These are phyloP conservation scores for Eimeria praecox DNA, from an alignment of 169 alveolate species.

Conservation along the genomic window DNA sequence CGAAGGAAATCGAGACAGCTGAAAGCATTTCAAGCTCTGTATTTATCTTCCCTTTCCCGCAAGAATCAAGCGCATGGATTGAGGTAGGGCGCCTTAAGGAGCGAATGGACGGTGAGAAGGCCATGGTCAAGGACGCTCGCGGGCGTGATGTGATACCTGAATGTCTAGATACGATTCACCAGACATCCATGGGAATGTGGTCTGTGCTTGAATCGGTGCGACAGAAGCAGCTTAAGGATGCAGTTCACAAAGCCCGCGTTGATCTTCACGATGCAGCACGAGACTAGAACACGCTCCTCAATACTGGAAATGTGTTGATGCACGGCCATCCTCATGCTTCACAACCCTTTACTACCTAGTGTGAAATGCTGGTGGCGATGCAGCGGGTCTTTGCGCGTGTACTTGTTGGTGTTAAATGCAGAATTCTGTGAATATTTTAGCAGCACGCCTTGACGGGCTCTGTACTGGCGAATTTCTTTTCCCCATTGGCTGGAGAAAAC, in stretches of 20 bases:
- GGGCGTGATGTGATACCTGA: background rate
- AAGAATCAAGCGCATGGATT: background rate
- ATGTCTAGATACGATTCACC: background rate
- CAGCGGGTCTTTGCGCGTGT: background rate
- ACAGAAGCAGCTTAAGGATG: background rate
- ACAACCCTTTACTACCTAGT: background rate
- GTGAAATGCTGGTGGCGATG: background rate
- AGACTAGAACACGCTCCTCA: background rate
- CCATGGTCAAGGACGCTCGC: background rate
- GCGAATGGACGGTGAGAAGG: background rate
- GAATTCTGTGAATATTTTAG: background rate
- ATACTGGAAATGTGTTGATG: background rate
- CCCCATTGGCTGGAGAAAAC: background rate
- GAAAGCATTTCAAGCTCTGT: background rate
- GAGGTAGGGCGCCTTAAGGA: background rate
- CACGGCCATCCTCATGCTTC: background rate
- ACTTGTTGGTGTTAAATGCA: background rate
- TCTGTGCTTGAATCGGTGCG: background rate
- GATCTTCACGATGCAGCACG: background rate
- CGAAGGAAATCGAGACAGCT: background rate
- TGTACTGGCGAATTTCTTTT: background rate
- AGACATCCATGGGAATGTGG: background rate
- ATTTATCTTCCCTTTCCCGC: background rate
- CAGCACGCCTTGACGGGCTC: background rate
- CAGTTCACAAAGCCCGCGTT: background rate